Conservation (phyloP, 2,329 filamentous ascomycete genomes). For the Botrytis sinoallii region DNA sequence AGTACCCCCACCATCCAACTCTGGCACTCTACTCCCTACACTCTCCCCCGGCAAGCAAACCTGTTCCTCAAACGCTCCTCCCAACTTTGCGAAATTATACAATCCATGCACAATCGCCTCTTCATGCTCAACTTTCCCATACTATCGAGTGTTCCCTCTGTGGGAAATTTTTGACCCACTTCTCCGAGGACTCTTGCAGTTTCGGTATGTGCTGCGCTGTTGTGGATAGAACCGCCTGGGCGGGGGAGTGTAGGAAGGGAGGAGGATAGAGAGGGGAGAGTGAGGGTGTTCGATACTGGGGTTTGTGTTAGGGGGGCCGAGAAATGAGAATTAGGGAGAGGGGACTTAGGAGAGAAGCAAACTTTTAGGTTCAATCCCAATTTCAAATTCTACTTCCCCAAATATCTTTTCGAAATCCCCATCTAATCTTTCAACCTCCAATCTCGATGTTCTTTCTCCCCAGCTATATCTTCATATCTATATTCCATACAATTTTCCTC, state of each 20-base stretch:
- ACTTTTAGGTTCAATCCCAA: conserved; percentile 6
- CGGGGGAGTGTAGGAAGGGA: background rate
- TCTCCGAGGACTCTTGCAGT: conserved; percentile 6
- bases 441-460: background rate
- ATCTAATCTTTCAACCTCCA: background rate
- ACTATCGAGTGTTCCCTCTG: conserved; percentile 18
- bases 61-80: conserved; percentile 27
- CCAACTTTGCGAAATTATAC: conserved; percentile 30
- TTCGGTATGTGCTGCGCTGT: background rate
- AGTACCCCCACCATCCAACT: background rate
- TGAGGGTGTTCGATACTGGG: conserved; percentile 5
- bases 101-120: conserved; percentile 24
- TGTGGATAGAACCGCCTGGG: background rate
- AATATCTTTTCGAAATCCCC: background rate
- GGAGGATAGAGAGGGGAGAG: background rate
- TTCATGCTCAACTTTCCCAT: conserved; percentile 16
- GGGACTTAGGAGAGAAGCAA: background rate
- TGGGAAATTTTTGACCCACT: conserved; percentile 27
- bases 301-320: background rate
- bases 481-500: background rate
- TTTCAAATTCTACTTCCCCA: background rate
- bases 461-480: background rate
- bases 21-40: conserved; percentile 6
- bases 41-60: conserved; percentile 27
- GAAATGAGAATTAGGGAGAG: no score